Percentiles rank a stretch among this genome's conserved stretches.
These are phyloP conservation scores for Aspergillus leporis DNA, from an alignment of 495 filamentous ascomycete genomes.

Conservation along the genomic window DNA sequence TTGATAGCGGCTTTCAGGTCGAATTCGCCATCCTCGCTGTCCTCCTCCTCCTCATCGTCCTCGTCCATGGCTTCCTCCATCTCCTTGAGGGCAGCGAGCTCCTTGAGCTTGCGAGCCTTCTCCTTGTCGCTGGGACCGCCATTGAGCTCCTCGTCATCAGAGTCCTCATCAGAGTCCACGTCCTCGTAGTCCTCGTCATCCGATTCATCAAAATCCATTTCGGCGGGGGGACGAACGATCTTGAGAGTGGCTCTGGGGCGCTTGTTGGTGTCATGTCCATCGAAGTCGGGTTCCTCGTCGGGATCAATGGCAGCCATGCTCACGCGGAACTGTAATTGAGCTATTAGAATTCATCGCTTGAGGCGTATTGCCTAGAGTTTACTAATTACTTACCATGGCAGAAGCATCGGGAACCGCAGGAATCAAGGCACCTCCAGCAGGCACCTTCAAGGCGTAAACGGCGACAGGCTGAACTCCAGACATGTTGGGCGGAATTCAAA, in stretches of 20 bases:
- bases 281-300: constrained; percentile 66
- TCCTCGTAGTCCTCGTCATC: constrained; percentile 66
- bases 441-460: constrained; percentile 87
- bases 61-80: constrained; percentile 62
- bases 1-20: constrained; percentile 61
- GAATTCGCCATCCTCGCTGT: constrained; percentile 54
- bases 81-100: constrained; percentile 67
- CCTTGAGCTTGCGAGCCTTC: constrained; percentile 80
- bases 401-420: constrained; percentile 73
- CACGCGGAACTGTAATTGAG: constrained; percentile 72
- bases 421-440: constrained; percentile 72
- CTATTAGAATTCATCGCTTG: constrained; percentile 3
- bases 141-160: constrained; percentile 72
- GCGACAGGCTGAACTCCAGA: constrained; percentile 69
- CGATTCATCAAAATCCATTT: constrained; percentile 51
- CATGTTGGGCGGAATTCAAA: constrained; percentile 38
- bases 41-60: constrained; percentile 58
- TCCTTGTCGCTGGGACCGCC: constrained; percentile 86
- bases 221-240: constrained; percentile 69
- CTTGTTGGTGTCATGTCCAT: constrained; percentile 58
- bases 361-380: too few relatives aligned
- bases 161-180: constrained; percentile 60
- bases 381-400: constrained; percentile 67
- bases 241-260: constrained; percentile 82
- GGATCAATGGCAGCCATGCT: constrained; percentile 99